Evolutionary conservation across 768 basidiomycete genomes (phyloP), one percentile per base, ranked within the genome.

Genomic region (Tulasnella calospora): DNA sequence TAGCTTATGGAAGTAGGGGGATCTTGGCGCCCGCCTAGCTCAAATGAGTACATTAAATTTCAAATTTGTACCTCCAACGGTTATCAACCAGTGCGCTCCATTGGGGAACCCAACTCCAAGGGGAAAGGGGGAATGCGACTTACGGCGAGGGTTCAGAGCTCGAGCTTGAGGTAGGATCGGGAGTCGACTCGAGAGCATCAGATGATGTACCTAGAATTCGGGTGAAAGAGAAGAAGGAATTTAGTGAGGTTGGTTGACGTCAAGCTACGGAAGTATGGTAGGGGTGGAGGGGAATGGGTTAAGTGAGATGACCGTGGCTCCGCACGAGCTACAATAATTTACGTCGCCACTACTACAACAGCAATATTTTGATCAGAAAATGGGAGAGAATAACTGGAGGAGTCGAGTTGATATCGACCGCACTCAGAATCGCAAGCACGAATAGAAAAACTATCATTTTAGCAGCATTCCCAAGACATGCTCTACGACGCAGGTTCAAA

Each of bases 31-130:
- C n/a, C n/a, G n/a, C n/a, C 40, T 40, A 40, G 36, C n/a, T 33
- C 67, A 70, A 9, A 3, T 70, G 13, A 27, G 36, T 27, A 33
- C 41, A 23, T 38, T 15, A 17, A 36, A 38, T n/a, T 35, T 44
- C 41, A n/a, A 71, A 1, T 33, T 23, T 71, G 5, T 23, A 23
- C 21, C 33, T 40, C 13, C 70, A 71, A 27, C 7, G 12, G 21
- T 23, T 71, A 71, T 36, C 35, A 33, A 82, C 57, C 30, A 90
- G 83, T 86, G 88, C 75, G 90, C 79, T 6, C 86, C 88, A 19
- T 83, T 81, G 9, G 80, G 86, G 82, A 67, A 67, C 33, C 27
- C n/a, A 35, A 67, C 51, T 51, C 51, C 51, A 51, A n/a, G n/a
- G 23, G 27, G 30, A 35, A 67, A 67, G 21, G 61, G 6, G 17